phyloP scores from a whole-genome alignment of 768 basidiomycete species.

The Suillus paluster region DNA sequence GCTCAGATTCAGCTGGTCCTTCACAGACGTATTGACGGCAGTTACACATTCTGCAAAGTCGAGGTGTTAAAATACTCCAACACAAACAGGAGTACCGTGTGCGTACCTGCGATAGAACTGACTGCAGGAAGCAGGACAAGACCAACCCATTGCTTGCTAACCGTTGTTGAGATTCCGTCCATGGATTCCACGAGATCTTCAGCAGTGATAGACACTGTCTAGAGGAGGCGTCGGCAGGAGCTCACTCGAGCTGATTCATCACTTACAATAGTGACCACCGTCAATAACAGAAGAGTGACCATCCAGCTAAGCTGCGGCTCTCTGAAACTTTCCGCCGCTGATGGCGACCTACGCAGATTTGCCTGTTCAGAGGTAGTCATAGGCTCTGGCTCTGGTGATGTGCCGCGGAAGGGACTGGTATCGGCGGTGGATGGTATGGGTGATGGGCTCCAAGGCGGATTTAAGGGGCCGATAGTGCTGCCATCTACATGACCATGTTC shows the following conservation, averaged over 20 bases:
- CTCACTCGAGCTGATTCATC: background rate
- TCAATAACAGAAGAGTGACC: slow-evolving; percentile 58
- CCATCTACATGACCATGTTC: slow-evolving; percentile 5
- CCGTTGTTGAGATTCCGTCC: slow-evolving; percentile 69
- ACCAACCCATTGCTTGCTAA: slow-evolving; percentile 89
- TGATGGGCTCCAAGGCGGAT: slow-evolving; percentile 16
- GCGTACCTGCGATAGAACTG: slow-evolving; percentile 73
- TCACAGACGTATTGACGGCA: slow-evolving; percentile 87
- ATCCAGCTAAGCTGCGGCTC: slow-evolving; percentile 62
- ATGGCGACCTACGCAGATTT: slow-evolving; percentile 15
- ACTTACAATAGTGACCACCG: slow-evolving; percentile 66
- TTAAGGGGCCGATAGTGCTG: slow-evolving; percentile 4
- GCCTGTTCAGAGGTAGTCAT: slow-evolving; percentile 17
- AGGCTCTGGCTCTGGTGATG: slow-evolving; percentile 20
- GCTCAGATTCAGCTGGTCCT: slow-evolving; percentile 81
- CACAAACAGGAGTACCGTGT: background rate
- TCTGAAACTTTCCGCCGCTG: slow-evolving; percentile 37
- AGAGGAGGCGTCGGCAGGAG: background rate
- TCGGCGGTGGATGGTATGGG: slow-evolving; percentile 16
- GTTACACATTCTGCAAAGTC: slow-evolving; percentile 75
- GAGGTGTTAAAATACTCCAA: background rate
- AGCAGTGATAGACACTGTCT: slow-evolving; percentile 64
- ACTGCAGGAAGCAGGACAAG: slow-evolving; percentile 88
- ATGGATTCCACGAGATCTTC: slow-evolving; percentile 84
- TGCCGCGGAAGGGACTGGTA: slow-evolving; percentile 7